Base-by-base conservation (phyloP, 2,329 filamentous ascomycete species). In the Cordyceps sp. region DNA sequence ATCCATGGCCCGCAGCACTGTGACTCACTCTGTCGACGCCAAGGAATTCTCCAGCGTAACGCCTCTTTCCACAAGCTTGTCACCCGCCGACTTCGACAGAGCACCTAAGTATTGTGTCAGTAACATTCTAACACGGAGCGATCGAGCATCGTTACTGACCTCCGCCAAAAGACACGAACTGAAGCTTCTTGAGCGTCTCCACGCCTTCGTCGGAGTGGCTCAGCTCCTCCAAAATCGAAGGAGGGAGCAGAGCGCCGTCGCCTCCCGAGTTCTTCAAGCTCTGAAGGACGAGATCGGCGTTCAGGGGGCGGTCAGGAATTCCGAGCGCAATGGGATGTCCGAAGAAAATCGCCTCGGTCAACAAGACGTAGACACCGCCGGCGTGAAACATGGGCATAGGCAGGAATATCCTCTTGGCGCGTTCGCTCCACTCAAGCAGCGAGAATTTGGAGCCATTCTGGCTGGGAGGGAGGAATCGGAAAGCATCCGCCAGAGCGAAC, bases 151-250 rank as follows among this genome's bases (percentile, higher is more conserved):
- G 29, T 3, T 10, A 24, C 49, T 34, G 24, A 54, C 58, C 59
- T 26, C 58, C 59, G 10, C 51, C 56, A 36, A 55, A 58, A 4
- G 28, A 34, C 1, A 60, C 50, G 4, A 40, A 40, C 0, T 52
- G 43, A 2, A 63, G 32, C 26, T 49, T 54, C 9, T 34, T 34
- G 6, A 66, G 39, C 0, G 41, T 32, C 4, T 44, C 39, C 3
- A 55, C 36, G 3, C 49, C 42, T 2, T 52, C 42, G 0, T 51
- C 42, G 10, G 37, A 43, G 23, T 52, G 45, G 36, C 50, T 54
- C 44, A 65, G 45, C 4, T 63, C 58, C 26, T 62, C 60, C 1
- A 65, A 29, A 13, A 64, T 47, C 0, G 55, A 51, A 1, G 60
- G 60, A 3, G 58, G 48, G 9, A 57, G 33, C 1, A 54, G n/a